Evolutionary conservation across 176 grass and related monocot genomes (phyloP).

Genomic region (Aegilops speltoides): DNA sequence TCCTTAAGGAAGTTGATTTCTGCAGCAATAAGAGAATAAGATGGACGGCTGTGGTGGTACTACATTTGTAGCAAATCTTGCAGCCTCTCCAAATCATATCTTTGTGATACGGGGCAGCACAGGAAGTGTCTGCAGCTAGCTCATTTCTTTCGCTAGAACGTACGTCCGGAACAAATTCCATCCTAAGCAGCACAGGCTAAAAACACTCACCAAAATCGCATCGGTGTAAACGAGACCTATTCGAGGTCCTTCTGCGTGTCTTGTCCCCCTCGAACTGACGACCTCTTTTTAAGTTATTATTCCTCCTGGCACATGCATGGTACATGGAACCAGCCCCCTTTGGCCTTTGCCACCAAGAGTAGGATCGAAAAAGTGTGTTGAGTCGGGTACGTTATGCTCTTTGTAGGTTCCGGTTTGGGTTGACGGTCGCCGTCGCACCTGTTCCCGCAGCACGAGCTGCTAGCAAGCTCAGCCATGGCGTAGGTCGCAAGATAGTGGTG

Average conservation of each 20-base stretch:
- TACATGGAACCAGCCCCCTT: neutral
- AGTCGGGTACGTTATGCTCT: neutral
- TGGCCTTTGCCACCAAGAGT: neutral
- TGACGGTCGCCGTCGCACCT: slow-evolving; percentile 28
- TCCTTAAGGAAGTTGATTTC: neutral
- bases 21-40: neutral
- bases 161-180: slow-evolving; percentile 2
- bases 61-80: neutral
- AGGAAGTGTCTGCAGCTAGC: neutral
- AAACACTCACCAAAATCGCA: neutral
- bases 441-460: slow-evolving; percentile 11
- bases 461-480: slow-evolving; percentile 8
- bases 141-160: neutral
- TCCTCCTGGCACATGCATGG: slow-evolving; percentile 5
- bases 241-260: neutral
- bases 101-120: neutral
- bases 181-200: neutral
- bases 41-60: neutral
- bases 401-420: slow-evolving; percentile 5
- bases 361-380: neutral
- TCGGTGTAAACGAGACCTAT: slow-evolving; percentile 26
- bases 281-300: neutral
- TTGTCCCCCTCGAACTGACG: neutral
- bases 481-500: slow-evolving; percentile 37
- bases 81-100: neutral